Evolutionary conservation across 2,329 filamentous ascomycete genomes (phyloP).

Genomic region (Cercospora sp.): DNA sequence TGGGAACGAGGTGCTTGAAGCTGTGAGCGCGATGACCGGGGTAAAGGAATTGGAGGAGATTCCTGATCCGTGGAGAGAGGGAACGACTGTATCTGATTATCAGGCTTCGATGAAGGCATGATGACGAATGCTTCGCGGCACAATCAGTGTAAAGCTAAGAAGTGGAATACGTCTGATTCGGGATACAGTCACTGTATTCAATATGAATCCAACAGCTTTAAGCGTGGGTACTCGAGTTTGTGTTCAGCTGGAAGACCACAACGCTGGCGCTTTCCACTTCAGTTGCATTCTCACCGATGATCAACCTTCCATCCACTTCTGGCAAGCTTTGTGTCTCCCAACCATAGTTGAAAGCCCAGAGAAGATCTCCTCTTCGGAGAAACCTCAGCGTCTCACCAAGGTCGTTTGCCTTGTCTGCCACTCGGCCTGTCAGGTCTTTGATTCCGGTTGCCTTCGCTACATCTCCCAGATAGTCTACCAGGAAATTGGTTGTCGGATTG

Average conservation of each 20-base stretch:
- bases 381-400: conserved; percentile 29
- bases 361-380: conserved; percentile 24
- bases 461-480: conserved; percentile 29
- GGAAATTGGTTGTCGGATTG: conserved; percentile 27
- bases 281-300: conserved; percentile 24
- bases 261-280: conserved; percentile 27
- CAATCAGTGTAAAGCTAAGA: neutral
- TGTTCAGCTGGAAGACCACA: conserved; percentile 26
- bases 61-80: conserved; percentile 19
- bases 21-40: conserved; percentile 19
- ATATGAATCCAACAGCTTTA: neutral
- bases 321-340: conserved; percentile 25
- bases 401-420: conserved; percentile 22
- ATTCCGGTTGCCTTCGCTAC: conserved; percentile 24
- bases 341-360: conserved; percentile 33
- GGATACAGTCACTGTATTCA: neutral
- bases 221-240: neutral
- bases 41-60: conserved; percentile 17
- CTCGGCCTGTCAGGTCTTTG: conserved; percentile 23
- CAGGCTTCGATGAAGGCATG: neutral
- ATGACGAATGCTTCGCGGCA: neutral
- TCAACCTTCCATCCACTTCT: conserved; percentile 18
- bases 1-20: conserved; percentile 15
- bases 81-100: conserved; percentile 22
- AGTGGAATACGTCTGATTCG: neutral